Percentiles rank a stretch among this genome's conserved stretches.
Conservation (phyloP, 768 basidiomycete species). For the Termitomyces sp. region DNA sequence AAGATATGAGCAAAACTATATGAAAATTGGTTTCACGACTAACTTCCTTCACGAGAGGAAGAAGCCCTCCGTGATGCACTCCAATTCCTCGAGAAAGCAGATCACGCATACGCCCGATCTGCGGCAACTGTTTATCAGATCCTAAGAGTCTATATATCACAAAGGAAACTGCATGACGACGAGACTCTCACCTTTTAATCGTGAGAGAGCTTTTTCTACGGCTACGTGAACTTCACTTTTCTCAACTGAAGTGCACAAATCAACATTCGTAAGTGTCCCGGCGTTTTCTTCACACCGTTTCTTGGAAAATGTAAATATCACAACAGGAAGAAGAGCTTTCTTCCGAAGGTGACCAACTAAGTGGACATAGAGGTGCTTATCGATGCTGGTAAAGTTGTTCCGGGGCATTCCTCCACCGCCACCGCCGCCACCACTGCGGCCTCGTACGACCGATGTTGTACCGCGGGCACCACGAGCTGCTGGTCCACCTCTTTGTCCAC, state of each 20-base stretch:
- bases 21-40: constrained; percentile 11
- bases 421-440: constrained; percentile 39
- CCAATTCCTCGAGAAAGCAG: constrained; percentile 90
- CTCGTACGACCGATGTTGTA: constrained; percentile 22
- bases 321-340: constrained; percentile 82
- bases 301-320: constrained; percentile 96
- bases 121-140: constrained; percentile 87
- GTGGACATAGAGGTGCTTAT: constrained; percentile 93
- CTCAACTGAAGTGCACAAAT: constrained; percentile 84
- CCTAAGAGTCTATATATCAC: constrained; percentile 37
- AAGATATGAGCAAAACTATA: constrained; percentile 3
- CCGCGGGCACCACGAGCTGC: constrained; percentile 37
- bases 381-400: constrained; percentile 61
- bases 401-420: constrained; percentile 34
- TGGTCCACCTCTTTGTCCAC: constrained; percentile 48
- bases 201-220: constrained; percentile 84
- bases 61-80: constrained; percentile 92
- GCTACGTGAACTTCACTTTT: constrained; percentile 97
- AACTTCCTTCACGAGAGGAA: constrained; percentile 97
- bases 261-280: constrained; percentile 76
- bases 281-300: constrained; percentile 97
- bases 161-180: constrained; percentile 2
- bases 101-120: constrained; percentile 87
- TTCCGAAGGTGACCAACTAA: constrained; percentile 84
- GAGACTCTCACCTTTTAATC: constrained; percentile 64